phyloP scores from a whole-genome alignment of 1,284 basidiomycete genomes.

The Pholiota adiposa region DNA sequence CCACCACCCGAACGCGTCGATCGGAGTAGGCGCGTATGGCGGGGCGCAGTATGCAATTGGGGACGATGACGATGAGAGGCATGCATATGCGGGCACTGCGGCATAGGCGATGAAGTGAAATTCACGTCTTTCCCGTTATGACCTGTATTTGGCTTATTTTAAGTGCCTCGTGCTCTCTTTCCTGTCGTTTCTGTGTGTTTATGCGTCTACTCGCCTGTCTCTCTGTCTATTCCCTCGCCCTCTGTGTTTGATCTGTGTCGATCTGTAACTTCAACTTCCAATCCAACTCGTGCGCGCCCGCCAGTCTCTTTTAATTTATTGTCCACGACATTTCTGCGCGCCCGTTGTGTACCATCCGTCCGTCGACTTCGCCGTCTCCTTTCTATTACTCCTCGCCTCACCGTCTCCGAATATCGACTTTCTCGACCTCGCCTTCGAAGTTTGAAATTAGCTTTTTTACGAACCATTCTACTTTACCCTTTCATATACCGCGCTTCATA shows the following conservation, averaged over 20 bases:
- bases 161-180: neutral
- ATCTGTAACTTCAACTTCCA: neutral
- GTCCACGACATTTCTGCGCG: neutral
- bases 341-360: neutral
- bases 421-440: neutral
- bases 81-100: constrained; percentile 2
- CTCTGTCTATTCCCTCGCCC: neutral
- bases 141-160: neutral
- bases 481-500: neutral
- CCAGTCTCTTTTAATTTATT: neutral
- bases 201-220: neutral
- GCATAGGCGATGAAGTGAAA: neutral
- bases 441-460: neutral
- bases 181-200: neutral
- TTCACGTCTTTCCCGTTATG: neutral
- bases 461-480: neutral
- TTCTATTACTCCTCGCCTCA: neutral
- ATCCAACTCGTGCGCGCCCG: neutral
- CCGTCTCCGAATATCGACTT: neutral
- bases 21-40: constrained; percentile 30
- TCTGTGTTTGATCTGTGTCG: neutral
- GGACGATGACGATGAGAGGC: constrained; percentile 31
- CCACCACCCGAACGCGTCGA: constrained; percentile 23
- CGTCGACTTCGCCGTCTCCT: neutral
- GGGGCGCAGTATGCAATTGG: constrained; percentile 35